These are phyloP conservation scores for Coffea humblotiana DNA, from an alignment of 305 asterid species.

Conservation along the genomic window DNA sequence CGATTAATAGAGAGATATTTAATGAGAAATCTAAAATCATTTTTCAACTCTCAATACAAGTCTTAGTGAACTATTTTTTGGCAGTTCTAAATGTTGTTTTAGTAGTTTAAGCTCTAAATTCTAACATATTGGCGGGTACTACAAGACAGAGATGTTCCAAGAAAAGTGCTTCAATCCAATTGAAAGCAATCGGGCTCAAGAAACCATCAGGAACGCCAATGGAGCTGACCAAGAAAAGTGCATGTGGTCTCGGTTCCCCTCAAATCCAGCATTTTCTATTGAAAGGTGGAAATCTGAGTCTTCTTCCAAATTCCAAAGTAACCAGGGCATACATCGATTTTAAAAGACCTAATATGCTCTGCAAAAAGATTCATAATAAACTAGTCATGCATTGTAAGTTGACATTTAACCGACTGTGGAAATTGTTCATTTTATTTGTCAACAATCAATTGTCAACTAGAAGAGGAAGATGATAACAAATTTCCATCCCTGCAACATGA, in stretches of 20 bases:
- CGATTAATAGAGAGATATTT: no score
- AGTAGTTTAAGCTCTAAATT: no score
- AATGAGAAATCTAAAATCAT: no score
- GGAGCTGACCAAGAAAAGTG: conserved; percentile 73
- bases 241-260: conserved; percentile 77
- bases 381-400: background rate
- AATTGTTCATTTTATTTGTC: background rate
- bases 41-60: no score
- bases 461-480: background rate
- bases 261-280: conserved; percentile 68
- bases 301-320: conserved; percentile 54
- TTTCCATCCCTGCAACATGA: background rate
- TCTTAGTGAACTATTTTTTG: no score
- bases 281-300: conserved; percentile 79
- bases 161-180: conserved; percentile 99
- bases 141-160: background rate
- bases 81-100: no score
- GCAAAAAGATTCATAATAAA: conserved; percentile 28
- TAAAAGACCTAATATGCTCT: conserved; percentile 62
- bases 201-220: conserved; percentile 94
- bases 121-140: conserved; percentile 3
- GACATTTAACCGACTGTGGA: background rate
- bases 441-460: background rate
- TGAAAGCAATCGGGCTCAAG: conserved; percentile 82
- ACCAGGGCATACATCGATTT: conserved; percentile 66